Evolutionary conservation across 1,284 basidiomycete genomes (phyloP).

Genomic region (Rhizopogon parksii): DNA sequence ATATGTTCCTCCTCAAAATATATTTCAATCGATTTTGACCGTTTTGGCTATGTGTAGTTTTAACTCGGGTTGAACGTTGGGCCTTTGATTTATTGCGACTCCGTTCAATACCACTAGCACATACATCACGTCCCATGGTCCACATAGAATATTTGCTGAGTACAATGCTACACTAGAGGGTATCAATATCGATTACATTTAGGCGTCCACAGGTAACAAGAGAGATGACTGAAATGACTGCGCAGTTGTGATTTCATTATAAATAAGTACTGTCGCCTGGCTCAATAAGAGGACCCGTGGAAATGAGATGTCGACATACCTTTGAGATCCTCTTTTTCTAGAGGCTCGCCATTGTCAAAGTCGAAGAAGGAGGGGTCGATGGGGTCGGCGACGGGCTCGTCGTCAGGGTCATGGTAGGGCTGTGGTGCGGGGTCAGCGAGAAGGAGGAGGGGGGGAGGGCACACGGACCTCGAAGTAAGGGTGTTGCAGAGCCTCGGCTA

Average conservation of each 20-base stretch:
- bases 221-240: slow-evolving; percentile 2
- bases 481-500: slow-evolving; percentile 85
- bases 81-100: neutral
- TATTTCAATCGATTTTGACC: too few relatives aligned
- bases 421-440: slow-evolving; percentile 19
- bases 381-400: slow-evolving; percentile 78
- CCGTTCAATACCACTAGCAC: neutral
- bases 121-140: neutral
- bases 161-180: slow-evolving; percentile 1
- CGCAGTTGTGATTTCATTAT: slow-evolving; percentile 21
- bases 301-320: slow-evolving; percentile 34
- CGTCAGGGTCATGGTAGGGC: slow-evolving; percentile 86
- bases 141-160: neutral
- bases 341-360: slow-evolving; percentile 70
- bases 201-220: neutral
- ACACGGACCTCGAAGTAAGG: slow-evolving; percentile 78
- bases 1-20: too few relatives aligned
- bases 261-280: slow-evolving; percentile 20
- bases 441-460: slow-evolving; percentile 2
- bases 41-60: too few relatives aligned
- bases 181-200: neutral
- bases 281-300: neutral
- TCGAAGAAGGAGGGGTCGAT: slow-evolving; percentile 86
- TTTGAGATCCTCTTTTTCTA: slow-evolving; percentile 67
- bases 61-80: too few relatives aligned